phyloP scores from a whole-genome alignment of 2,329 filamentous ascomycete genomes.

The Tolypocladium ophioglossoides region DNA sequence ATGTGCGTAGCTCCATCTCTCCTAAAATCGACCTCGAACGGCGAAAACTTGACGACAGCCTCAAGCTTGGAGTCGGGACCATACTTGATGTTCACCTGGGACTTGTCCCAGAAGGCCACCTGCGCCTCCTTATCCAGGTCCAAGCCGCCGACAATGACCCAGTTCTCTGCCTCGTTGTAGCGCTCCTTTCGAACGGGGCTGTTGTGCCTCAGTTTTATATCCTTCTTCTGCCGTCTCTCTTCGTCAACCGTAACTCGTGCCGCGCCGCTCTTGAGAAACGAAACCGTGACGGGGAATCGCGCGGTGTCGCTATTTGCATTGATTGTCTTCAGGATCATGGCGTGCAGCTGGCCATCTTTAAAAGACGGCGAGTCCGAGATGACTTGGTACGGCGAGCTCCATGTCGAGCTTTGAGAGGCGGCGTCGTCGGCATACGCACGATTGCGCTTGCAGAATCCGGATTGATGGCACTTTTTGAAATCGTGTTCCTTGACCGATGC shows the following conservation, averaged over 20 bases:
- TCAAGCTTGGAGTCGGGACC: slow-evolving; percentile 68
- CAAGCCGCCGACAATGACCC: slow-evolving; percentile 76
- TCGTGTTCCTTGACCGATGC: slow-evolving; percentile 87
- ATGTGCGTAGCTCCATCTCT: slow-evolving; percentile 73
- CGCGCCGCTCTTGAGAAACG: slow-evolving; percentile 82
- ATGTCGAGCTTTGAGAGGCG: slow-evolving; percentile 50
- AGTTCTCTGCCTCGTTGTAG: slow-evolving; percentile 84
- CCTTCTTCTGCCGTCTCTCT: slow-evolving; percentile 76
- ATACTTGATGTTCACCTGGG: slow-evolving; percentile 66
- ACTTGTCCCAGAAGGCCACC: slow-evolving; percentile 52
- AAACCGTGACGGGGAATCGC: slow-evolving; percentile 70
- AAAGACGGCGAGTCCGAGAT: slow-evolving; percentile 62
- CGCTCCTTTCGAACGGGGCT: slow-evolving; percentile 82
- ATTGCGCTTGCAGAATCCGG: slow-evolving; percentile 95
- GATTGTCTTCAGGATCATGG: slow-evolving; percentile 71
- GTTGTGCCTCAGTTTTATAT: slow-evolving; percentile 77
- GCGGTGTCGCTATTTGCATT: slow-evolving; percentile 53
- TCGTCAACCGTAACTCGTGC: slow-evolving; percentile 86
- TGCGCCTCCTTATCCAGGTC: slow-evolving; percentile 62
- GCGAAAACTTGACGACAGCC: slow-evolving; percentile 71
- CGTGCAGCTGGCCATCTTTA: slow-evolving; percentile 70
- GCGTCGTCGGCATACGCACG: slow-evolving; percentile 77
- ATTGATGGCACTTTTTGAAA: slow-evolving; percentile 94
- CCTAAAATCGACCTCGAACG: slow-evolving; percentile 79
- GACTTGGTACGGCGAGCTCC: slow-evolving; percentile 74